A percentile compares a stretch with the other conserved stretches of the same genome.
Conservation (phyloP, 2,329 filamentous ascomycete genomes). For the Coleophoma crateriformis region DNA sequence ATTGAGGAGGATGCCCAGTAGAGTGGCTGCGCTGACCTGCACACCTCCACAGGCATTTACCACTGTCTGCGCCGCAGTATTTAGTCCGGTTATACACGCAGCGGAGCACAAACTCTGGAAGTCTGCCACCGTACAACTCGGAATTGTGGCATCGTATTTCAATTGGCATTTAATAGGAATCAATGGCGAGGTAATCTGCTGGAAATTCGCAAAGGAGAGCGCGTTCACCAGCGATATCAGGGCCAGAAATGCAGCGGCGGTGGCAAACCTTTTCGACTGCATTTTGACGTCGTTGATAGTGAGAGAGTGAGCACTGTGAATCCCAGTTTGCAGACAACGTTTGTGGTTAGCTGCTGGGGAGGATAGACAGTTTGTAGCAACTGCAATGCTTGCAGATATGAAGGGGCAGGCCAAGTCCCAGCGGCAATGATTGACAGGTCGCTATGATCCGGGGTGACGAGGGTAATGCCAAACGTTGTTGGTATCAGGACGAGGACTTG, state of each 20-base stretch:
- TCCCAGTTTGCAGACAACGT: background rate
- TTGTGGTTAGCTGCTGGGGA: background rate
- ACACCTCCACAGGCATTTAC: conserved; percentile 12
- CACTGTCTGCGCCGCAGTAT: conserved; percentile 12
- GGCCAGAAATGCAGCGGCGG: background rate
- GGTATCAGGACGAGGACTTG: background rate
- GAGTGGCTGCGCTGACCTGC: conserved; percentile 13
- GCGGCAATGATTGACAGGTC: background rate
- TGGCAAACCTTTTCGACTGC: background rate
- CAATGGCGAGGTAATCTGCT: conserved; percentile 15
- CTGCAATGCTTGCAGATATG: background rate
- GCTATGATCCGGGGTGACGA: background rate
- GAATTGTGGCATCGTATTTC: conserved; percentile 21
- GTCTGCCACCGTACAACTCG: conserved; percentile 17
- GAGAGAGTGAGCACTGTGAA: background rate
- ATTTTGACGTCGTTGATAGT: background rate
- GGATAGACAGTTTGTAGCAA: background rate
- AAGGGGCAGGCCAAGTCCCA: no score
- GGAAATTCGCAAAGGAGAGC: conserved; percentile 25
- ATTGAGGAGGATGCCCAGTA: conserved; percentile 23
- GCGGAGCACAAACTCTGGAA: conserved; percentile 22
- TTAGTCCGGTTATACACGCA: conserved; percentile 16
- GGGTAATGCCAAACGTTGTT: background rate
- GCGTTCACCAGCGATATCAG: conserved; percentile 12
- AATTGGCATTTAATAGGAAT: conserved; percentile 19